phyloP scores from a whole-genome alignment of 1,139 yeast genomes.

The Geotrichum siamense region DNA sequence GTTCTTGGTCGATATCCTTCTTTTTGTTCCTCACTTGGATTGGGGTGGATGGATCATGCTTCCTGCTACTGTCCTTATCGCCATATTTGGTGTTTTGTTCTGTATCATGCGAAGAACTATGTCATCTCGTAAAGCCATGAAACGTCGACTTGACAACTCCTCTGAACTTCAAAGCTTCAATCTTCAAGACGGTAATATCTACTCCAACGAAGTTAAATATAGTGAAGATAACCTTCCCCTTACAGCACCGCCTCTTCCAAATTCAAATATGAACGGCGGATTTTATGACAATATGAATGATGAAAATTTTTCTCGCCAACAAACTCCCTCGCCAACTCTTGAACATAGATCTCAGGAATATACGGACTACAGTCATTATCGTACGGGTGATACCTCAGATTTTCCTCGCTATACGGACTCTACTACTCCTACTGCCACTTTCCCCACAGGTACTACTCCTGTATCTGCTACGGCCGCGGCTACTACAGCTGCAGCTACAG shows the following conservation, averaged over 20 bases:
- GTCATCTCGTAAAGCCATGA: conserved; percentile 41
- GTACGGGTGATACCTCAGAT: conserved; percentile 11
- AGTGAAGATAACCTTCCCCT: conserved; percentile 6
- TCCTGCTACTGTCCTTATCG: conserved; percentile 41
- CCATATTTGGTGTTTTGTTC: conserved; percentile 37
- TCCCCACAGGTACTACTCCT: neutral
- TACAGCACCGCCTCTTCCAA: conserved; percentile 10
- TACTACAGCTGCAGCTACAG: neutral
- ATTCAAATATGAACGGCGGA: conserved; percentile 14
- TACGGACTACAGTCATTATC: conserved; percentile 8
- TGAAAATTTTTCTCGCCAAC: conserved; percentile 16
- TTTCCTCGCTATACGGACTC: conserved; percentile 9
- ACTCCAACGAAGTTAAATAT: conserved; percentile 5
- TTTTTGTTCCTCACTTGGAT: conserved; percentile 46
- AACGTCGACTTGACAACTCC: conserved; percentile 24
- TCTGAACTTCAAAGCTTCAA: conserved; percentile 25
- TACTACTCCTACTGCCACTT: neutral
- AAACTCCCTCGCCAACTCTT: conserved; percentile 22
- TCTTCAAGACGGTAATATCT: conserved; percentile 12
- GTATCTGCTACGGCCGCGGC: neutral
- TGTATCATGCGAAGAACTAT: conserved; percentile 49
- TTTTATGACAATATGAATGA: neutral
- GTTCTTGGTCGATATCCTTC: conserved; percentile 47
- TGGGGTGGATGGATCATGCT: conserved; percentile 52
- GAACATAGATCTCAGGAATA: conserved; percentile 19